Base-by-base conservation (phyloP, 164 flowering plant genomes). In the Chimonanthus praecox region DNA sequence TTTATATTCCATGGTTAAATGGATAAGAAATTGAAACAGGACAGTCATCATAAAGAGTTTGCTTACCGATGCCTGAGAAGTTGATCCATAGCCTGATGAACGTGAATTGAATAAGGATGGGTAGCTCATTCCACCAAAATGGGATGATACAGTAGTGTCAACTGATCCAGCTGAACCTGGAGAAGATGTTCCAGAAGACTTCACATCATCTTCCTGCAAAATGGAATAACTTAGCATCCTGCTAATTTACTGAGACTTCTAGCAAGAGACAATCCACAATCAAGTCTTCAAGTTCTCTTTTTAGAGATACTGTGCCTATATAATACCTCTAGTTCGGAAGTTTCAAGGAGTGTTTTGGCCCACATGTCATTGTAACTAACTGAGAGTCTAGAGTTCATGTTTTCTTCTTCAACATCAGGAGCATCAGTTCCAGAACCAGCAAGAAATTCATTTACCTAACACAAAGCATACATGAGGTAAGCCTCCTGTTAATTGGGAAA, bases 361-460 rank as follows among this genome's bases (percentile, higher is more conserved):
- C 99, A 95, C 94, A 95, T 83, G 79, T 95, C 99, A 78, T 95
- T 98, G 85, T 95, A 95, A 78, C 94, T 87, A 78, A 91, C 86
- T 62, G 99, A 95, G 69, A 90, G 87, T 80, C 99, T 89, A 71
- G 97, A 84, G 72, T 78, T 79, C 33, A 83, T 76, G 64, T 89
- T 89, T 80, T 95, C 98, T 71, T 94, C 97, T 68, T 91, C 99
- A 69, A 95, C 97, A 82, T 95, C 98, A 51, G 99, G 98, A 79
- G 98, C 98, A 88, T 93, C 99, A 77, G 97, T 87, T 75, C 99
- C 99, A 76, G 90, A 90, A 69, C 99, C 99, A 75, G 96, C 92
- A 76, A 95, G 90, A 80, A 92, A 95, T 75, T 95, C 99, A 81
- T 90, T 95, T 49, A 95, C 98, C 99, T 95, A 76, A 3, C 60